Evolutionary conservation across 805 yeast genomes (phyloP), one percentile per base, ranked within the genome.

Genomic region (Saccharomycopsis amapae): DNA sequence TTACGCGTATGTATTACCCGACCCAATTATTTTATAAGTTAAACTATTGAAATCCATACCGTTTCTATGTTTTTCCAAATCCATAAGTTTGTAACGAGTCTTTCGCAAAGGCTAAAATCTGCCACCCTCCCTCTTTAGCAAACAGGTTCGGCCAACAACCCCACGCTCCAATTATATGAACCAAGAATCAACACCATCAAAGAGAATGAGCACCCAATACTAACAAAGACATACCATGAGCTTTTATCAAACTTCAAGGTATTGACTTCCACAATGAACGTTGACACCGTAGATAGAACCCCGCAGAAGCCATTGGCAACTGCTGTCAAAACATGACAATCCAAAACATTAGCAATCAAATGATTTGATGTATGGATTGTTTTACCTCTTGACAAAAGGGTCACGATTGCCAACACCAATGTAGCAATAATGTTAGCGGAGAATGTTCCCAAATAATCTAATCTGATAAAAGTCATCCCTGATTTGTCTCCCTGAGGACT

Each of bases 231-330:
- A 58, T 88, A 88, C 5, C 60, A 48, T 45, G 78, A 72, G 3
- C 76, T 62, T 48, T 64, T 50, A 13, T 57, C 32, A 4, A 67
- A 54, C 10, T 58, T 62, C 39, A 72, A 51, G 3, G 62, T 60
- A 45, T 61, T 68, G 32, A 85, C 60, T 59, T 88, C 97, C 35
- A 73, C 78, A 6, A 84, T 71, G 54, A 87, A 83, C 0, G 96
- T 83, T 45, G 90, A 80, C 33, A 85, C 75, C 0, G 96, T 85
- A 33, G 86, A 77, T 42, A 82, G 61, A 2, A 76, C 71, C 1
- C 89, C 94, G 57, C 86, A 79, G 48, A 75, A 78, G 0, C 95
- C 94, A 53, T 76, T 75, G 17, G 64, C 67, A 2, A 83, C 57
- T 0, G 82, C 88, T 5, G 54, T 50, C 1, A 81, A 55, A 3